Evolutionary conservation across 768 basidiomycete genomes (phyloP).

Genomic region (Lentinus brumalis): DNA sequence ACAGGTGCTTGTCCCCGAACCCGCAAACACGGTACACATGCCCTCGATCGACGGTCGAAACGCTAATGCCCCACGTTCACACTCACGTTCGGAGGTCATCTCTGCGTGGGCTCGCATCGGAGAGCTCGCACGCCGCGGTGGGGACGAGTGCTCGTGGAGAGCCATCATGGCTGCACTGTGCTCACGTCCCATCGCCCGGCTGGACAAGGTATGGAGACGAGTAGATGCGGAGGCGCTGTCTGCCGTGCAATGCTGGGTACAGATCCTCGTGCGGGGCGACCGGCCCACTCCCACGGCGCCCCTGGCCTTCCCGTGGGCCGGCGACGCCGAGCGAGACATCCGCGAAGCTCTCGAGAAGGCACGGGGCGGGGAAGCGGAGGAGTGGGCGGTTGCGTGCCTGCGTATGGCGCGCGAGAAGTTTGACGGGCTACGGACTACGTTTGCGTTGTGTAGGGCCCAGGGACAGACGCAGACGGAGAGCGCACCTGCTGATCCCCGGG

Average conservation of each 20-base stretch:
- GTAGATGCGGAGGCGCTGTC: conserved; percentile 61
- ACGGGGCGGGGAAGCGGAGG: conserved; percentile 44
- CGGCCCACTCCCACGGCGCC: conserved; percentile 45
- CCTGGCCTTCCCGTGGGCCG: conserved; percentile 68
- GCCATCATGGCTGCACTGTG: conserved; percentile 74
- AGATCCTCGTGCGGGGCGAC: conserved; percentile 40
- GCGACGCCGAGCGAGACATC: conserved; percentile 51
- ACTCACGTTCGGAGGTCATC: conserved; percentile 73
- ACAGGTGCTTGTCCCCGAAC: conserved; percentile 69
- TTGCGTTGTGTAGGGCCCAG: conserved; percentile 51
- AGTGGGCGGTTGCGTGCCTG: conserved; percentile 46
- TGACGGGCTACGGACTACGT: conserved; percentile 50
- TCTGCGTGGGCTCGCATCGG: conserved; percentile 73
- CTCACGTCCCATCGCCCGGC: conserved; percentile 69
- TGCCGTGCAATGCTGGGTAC: conserved; percentile 70
- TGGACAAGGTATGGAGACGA: conserved; percentile 81
- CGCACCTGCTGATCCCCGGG: conserved; percentile 34
- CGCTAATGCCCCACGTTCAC: conserved; percentile 50
- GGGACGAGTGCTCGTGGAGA: conserved; percentile 80
- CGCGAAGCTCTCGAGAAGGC: conserved; percentile 51
- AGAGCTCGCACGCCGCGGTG: conserved; percentile 68
- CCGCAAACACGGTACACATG: conserved; percentile 38
- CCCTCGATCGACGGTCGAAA: conserved; percentile 34
- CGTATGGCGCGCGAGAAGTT: conserved; percentile 47
- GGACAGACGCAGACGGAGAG: conserved; percentile 28